phyloP scores from a whole-genome alignment of 345 rosid genomes.

The Mangifera indica region DNA sequence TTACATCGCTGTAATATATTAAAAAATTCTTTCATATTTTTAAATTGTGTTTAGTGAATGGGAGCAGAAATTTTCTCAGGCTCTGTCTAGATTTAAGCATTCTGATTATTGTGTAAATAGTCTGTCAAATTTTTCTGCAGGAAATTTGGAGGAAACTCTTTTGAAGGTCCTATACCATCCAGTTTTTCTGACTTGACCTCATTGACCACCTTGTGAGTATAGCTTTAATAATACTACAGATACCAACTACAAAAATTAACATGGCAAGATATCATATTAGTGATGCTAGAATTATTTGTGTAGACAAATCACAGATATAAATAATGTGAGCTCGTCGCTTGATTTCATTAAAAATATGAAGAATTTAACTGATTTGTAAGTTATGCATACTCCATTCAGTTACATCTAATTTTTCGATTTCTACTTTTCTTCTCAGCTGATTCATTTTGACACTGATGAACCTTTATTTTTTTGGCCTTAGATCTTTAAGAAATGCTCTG shows the following conservation, averaged over 20 bases:
- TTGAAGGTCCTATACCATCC: conserved; percentile 47
- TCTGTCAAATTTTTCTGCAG: conserved; percentile 30
- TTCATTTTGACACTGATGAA: background rate
- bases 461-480: no score
- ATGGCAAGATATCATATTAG: background rate
- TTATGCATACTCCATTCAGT: background rate
- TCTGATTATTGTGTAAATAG: background rate
- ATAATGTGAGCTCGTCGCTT: conserved; percentile 40
- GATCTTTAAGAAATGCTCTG: conserved; percentile 30
- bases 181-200: conserved; percentile 32
- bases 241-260: no score
- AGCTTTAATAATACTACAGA: background rate
- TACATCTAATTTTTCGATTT: no score
- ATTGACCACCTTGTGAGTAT: conserved; percentile 38
- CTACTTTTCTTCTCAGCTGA: background rate
- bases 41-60: background rate
- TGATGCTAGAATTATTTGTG: conserved; percentile 3
- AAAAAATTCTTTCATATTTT: background rate
- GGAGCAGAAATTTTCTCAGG: background rate
- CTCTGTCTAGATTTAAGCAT: background rate
- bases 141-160: conserved; percentile 51
- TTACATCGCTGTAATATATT: conserved; percentile 19
- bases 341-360: conserved; percentile 40
- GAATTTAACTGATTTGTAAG: conserved; percentile 44
- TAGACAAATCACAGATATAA: conserved; percentile 41